These are phyloP conservation scores for Leishmania tropica DNA, from an alignment of 208 protist genomes.

Conservation along the genomic window DNA sequence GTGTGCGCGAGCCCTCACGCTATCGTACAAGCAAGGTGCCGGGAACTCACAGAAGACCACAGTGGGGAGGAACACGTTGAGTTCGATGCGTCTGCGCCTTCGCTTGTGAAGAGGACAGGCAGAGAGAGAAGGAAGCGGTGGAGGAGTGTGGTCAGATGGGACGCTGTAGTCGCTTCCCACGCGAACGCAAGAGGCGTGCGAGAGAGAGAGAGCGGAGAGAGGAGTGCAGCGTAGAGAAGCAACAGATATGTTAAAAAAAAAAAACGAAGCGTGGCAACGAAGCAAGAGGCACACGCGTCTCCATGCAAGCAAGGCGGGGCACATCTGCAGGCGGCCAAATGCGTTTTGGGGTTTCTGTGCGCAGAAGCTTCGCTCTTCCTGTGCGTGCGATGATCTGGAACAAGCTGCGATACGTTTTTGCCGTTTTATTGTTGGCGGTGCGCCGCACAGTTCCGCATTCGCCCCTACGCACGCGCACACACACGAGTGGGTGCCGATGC, in stretches of 20 bases:
- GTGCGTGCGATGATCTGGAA: neutral
- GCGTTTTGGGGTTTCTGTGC: neutral
- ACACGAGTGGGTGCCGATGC: neutral
- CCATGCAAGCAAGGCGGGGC: neutral
- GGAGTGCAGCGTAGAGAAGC: neutral
- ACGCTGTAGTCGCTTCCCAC: neutral
- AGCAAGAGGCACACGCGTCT: neutral
- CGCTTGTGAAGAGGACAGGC: neutral
- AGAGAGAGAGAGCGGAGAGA: neutral
- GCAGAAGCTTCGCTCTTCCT: neutral
- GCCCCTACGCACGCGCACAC: neutral
- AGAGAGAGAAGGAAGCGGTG: neutral
- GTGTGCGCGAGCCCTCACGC: neutral
- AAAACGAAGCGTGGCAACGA: slow-evolving; percentile 13
- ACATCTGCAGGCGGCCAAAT: neutral
- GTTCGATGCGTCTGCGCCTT: neutral
- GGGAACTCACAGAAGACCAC: neutral
- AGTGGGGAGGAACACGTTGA: neutral
- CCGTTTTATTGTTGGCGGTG: neutral
- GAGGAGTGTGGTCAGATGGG: neutral
- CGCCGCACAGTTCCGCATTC: neutral
- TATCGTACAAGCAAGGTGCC: neutral
- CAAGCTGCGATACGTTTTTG: neutral
- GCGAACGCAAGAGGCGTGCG: neutral
- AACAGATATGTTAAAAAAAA: neutral